Percentiles rank a stretch among this genome's conserved stretches.
These are phyloP conservation scores for Sarocladium kiliense DNA, from an alignment of 2,329 filamentous ascomycete species.

Conservation along the genomic window DNA sequence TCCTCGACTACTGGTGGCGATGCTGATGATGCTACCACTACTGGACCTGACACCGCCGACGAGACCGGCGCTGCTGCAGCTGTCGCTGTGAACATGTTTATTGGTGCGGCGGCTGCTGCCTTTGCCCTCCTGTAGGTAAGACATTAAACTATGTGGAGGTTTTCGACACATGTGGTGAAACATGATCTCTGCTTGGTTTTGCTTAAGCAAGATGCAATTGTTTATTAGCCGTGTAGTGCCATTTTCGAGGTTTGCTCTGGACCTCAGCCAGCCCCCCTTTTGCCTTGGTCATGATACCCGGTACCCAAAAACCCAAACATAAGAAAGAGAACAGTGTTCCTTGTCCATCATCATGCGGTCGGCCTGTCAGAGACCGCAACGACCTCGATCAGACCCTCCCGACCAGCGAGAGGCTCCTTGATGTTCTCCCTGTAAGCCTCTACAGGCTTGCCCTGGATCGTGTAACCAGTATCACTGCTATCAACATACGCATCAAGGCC, in stretches of 20 bases:
- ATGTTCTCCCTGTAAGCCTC: slow-evolving; percentile 13
- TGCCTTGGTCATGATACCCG: background rate
- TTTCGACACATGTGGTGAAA: too few species aligned
- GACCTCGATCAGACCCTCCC: slow-evolving; percentile 8
- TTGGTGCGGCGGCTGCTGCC: slow-evolving; percentile 5
- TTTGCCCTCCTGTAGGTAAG: background rate
- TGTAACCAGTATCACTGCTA: slow-evolving; percentile 60
- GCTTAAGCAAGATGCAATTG: too few species aligned
- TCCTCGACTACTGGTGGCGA: background rate
- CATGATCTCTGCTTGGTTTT: too few species aligned
- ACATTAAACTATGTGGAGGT: too few species aligned
- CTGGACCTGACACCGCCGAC: background rate
- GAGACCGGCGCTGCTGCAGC: slow-evolving; percentile 4
- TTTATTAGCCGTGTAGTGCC: slow-evolving; percentile 5
- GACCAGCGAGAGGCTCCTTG: slow-evolving; percentile 9
- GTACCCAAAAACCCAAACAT: background rate
- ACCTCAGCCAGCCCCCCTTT: background rate
- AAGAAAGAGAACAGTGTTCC: background rate
- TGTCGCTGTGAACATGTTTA: background rate
- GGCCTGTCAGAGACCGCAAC: slow-evolving; percentile 9
- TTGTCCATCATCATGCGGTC: background rate
- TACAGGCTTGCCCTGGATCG: slow-evolving; percentile 24
- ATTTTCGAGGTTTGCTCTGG: background rate
- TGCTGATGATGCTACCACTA: background rate
- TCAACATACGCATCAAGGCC: slow-evolving; percentile 68